Evolutionary conservation across 768 basidiomycete species (phyloP).

Genomic region (Clitopilus hobsonii): DNA sequence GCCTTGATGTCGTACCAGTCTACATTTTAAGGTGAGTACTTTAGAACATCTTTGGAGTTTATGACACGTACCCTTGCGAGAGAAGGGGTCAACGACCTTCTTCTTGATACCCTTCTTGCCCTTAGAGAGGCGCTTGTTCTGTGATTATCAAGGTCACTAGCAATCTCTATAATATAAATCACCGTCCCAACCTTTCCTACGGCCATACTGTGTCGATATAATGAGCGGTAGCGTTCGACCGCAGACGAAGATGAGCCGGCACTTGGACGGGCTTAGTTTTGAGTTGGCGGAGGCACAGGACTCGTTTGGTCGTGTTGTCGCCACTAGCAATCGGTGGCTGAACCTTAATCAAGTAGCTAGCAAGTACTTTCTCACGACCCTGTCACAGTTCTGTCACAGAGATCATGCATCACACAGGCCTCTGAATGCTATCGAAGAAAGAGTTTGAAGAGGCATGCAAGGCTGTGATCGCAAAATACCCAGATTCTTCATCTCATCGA

Average conservation of each 20-base stretch:
- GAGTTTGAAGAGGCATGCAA: conserved; percentile 61
- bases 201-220: conserved; percentile 60
- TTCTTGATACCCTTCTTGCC: conserved; percentile 99
- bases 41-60: neutral
- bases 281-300: conserved; percentile 15
- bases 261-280: conserved; percentile 48
- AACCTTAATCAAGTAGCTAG: conserved; percentile 56
- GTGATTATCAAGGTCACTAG: neutral
- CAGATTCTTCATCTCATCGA: conserved; percentile 1
- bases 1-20: conserved; percentile 99
- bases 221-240: conserved; percentile 34
- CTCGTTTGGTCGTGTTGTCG: conserved; percentile 25
- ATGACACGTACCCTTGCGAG: conserved; percentile 81
- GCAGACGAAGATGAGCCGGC: conserved; percentile 36
- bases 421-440: conserved; percentile 47
- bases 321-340: conserved; percentile 51
- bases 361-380: conserved; percentile 42
- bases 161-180: neutral
- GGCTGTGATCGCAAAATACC: conserved; percentile 34
- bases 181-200: conserved; percentile 72
- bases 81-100: conserved; percentile 99
- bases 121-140: conserved; percentile 99
- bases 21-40: conserved; percentile 23
- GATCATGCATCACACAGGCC: conserved; percentile 5
- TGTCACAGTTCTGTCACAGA: conserved; percentile 15